Conservation (phyloP, 441 rosid genomes). For the Adansonia madagascariensis region DNA sequence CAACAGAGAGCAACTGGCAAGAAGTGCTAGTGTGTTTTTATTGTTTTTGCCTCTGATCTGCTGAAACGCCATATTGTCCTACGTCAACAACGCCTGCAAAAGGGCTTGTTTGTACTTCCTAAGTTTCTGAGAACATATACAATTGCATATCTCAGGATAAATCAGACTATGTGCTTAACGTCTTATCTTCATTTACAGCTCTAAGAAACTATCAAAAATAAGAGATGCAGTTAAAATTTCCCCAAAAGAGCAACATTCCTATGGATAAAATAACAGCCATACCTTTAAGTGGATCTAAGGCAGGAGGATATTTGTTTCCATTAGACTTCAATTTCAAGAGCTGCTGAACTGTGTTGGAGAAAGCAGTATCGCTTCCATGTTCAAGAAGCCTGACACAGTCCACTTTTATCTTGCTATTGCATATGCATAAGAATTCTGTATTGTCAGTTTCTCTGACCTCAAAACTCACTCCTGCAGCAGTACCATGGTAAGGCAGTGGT, state of each 20-base stretch:
- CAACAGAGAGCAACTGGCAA: neutral
- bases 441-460: slow-evolving; percentile 81
- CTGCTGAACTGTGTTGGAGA: slow-evolving; percentile 82
- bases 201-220: slow-evolving; percentile 5
- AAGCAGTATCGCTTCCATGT: slow-evolving; percentile 59
- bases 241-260: neutral
- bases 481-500: slow-evolving; percentile 67
- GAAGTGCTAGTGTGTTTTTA: neutral
- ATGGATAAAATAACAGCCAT: slow-evolving; percentile 24
- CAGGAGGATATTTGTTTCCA: slow-evolving; percentile 76
- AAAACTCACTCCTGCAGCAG: slow-evolving; percentile 80
- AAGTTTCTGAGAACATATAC: slow-evolving; percentile 5
- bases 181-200: slow-evolving; percentile 18
- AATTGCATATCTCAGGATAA: slow-evolving; percentile 3
- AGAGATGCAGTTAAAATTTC: slow-evolving; percentile 20
- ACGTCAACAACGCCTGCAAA: neutral
- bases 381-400: slow-evolving; percentile 78
- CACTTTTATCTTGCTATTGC: slow-evolving; percentile 58
- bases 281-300: slow-evolving; percentile 84
- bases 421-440: slow-evolving; percentile 70
- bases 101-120: neutral
- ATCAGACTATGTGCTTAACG: neutral
- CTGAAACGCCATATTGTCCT: neutral
- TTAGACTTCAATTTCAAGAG: slow-evolving; percentile 63
- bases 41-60: neutral